phyloP scores from a whole-genome alignment of 139 green algal species.

The Gonium pectorale region DNA sequence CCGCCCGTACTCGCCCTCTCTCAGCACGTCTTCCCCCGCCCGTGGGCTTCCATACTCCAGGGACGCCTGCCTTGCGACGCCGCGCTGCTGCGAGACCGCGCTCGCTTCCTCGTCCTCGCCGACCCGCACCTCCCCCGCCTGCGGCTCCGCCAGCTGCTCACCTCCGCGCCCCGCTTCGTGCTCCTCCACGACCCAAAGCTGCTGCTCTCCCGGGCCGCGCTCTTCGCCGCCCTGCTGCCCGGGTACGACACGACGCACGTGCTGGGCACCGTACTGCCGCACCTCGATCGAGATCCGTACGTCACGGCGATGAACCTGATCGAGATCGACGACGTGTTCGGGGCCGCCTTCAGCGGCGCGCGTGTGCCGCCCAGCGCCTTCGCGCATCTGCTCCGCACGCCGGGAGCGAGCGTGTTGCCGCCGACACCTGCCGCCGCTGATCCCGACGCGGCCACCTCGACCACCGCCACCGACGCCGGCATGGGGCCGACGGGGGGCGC shows the following conservation, averaged over 20 bases:
- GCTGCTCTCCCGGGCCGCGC: background rate
- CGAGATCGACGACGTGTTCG: constrained; percentile 20
- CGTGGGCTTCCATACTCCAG: background rate
- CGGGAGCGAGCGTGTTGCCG: constrained; percentile 5
- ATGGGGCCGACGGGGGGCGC: no score
- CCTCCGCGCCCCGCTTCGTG: background rate
- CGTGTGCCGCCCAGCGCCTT: constrained; percentile 36
- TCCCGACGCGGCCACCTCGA: no score
- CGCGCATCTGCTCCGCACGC: constrained; percentile 7
- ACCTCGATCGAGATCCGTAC: constrained; percentile 9
- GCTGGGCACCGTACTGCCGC: constrained; percentile 1
- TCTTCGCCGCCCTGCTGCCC: background rate
- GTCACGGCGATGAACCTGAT: constrained; percentile 1
- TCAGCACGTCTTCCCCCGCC: background rate
- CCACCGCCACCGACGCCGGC: background rate
- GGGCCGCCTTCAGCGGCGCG: constrained; percentile 15
- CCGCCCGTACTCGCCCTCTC: no score
- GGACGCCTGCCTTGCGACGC: constrained; percentile 29
- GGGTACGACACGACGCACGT: constrained; percentile 24
- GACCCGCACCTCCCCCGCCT: constrained; percentile 18
- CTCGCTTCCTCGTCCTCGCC: background rate
- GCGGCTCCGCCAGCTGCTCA: constrained; percentile 11
- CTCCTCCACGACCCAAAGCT: constrained; percentile 10
- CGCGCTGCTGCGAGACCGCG: constrained; percentile 10
- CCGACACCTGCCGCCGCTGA: background rate